phyloP scores from a whole-genome alignment of 1,139 yeast genomes.

The Oligophagozyma castellii region DNA sequence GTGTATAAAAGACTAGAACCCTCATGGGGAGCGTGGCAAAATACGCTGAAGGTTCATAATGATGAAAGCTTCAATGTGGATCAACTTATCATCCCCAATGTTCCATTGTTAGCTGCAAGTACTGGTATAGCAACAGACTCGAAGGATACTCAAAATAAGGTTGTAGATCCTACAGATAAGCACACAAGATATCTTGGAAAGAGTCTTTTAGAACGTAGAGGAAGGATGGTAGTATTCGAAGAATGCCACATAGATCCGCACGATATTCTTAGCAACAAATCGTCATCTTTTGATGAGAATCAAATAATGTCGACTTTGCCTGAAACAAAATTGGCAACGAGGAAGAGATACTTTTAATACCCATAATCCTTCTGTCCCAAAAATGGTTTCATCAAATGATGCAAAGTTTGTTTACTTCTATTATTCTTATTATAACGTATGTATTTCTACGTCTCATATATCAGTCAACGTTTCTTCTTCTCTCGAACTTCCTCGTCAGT shows the following conservation, averaged over 20 bases:
- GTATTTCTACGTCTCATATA: too few relatives aligned
- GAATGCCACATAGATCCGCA: slow-evolving; percentile 8
- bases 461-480: slow-evolving; percentile 50
- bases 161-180: neutral
- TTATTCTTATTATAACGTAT: too few relatives aligned
- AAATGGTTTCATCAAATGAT: too few relatives aligned
- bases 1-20: slow-evolving; percentile 14
- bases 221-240: slow-evolving; percentile 11
- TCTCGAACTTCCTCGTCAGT: slow-evolving; percentile 81
- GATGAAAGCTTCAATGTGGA: neutral
- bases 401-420: too few relatives aligned
- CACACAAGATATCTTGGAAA: neutral
- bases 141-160: too few relatives aligned
- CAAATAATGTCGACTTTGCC: too few relatives aligned
- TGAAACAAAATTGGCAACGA: too few relatives aligned
- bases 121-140: slow-evolving; percentile 1
- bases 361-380: neutral
- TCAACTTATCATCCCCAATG: slow-evolving; percentile 3
- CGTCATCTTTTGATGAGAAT: too few relatives aligned
- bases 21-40: slow-evolving; percentile 12
- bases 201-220: slow-evolving; percentile 6
- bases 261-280: too few relatives aligned
- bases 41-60: slow-evolving; percentile 4
- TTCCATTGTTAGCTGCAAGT: slow-evolving; percentile 1
- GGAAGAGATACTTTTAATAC: neutral